A percentile compares a stretch with the other conserved stretches of the same genome.
Conservation (phyloP, 192 early-diverging fungal genomes). For the Lobosporangium transversale region DNA sequence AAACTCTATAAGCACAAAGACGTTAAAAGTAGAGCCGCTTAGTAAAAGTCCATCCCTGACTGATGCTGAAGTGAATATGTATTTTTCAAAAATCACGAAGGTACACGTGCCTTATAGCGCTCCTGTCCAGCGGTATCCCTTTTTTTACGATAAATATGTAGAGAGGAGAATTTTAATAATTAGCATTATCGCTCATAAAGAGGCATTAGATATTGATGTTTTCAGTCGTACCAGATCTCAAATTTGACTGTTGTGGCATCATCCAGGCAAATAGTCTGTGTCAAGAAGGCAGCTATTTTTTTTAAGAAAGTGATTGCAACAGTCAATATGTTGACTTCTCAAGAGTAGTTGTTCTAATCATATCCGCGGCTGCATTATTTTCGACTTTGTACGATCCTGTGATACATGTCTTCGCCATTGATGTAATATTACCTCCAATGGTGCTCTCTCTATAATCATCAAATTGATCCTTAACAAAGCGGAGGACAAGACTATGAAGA, state of each 20-base stretch:
- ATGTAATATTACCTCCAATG: constrained; percentile 72
- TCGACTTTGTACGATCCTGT: constrained; percentile 26
- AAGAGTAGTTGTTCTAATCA: not conserved
- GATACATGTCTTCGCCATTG: not conserved
- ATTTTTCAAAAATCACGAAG: too few species aligned
- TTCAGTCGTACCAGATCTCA: constrained; percentile 84
- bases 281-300: constrained; percentile 70
- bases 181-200: too few species aligned
- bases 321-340: not conserved
- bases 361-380: not conserved
- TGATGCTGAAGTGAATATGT: too few species aligned
- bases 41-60: not conserved
- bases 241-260: constrained; percentile 93
- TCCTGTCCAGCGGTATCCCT: constrained; percentile 82
- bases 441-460: constrained; percentile 94
- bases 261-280: constrained; percentile 85
- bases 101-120: constrained; percentile 66
- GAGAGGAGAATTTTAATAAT: too few species aligned
- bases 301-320: not conserved
- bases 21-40: not conserved
- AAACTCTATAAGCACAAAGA: constrained; percentile 58
- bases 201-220: too few species aligned
- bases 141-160: not conserved
- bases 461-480: constrained; percentile 94
- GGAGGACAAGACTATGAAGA: constrained; percentile 76